Percentiles rank a stretch among this genome's conserved stretches.
These are phyloP conservation scores for Paraconiothyrium brasiliense DNA, from an alignment of 2,329 filamentous ascomycete species.

Conservation along the genomic window DNA sequence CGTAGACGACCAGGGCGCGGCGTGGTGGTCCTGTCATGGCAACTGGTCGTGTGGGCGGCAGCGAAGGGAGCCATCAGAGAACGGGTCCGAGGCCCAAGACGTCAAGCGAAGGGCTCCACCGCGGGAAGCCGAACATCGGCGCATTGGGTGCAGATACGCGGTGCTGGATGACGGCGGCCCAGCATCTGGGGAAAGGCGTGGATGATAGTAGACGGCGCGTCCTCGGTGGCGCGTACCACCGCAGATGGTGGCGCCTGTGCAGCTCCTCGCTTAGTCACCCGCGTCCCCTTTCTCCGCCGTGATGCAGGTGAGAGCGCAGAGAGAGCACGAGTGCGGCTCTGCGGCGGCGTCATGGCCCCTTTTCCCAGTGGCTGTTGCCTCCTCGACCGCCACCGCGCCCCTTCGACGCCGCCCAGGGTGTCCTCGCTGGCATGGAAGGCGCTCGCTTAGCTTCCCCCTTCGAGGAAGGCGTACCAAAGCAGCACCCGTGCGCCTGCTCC, in stretches of 20 bases:
- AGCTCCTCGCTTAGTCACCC: conserved; percentile 4
- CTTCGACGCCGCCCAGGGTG: conserved; percentile 26
- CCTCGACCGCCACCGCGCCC: conserved; percentile 10
- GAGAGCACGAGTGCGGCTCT: conserved; percentile 3
- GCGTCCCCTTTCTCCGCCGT: neutral
- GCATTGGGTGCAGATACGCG: conserved; percentile 18
- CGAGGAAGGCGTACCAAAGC: conserved; percentile 30
- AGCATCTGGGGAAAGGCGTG: conserved; percentile 26
- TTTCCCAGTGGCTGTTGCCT: conserved; percentile 28
- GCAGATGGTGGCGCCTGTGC: neutral
- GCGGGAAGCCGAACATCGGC: conserved; percentile 8
- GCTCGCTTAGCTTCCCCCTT: conserved; percentile 39
- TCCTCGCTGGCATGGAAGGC: conserved; percentile 28
- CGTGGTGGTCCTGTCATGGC: conserved; percentile 37
- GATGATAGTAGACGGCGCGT: neutral
- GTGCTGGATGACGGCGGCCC: conserved; percentile 19
- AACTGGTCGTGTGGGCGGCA: conserved; percentile 19
- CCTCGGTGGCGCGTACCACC: neutral
- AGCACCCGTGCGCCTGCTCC: conserved; percentile 20
- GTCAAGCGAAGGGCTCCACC: conserved; percentile 11
- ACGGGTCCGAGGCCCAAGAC: neutral
- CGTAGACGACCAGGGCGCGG: conserved; percentile 81
- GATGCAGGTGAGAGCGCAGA: neutral
- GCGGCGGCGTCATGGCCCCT: conserved; percentile 16
- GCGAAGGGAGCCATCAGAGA: conserved; percentile 1